Conservation (phyloP, 2,329 filamentous ascomycete species). For the Fusarium mangiferae region DNA sequence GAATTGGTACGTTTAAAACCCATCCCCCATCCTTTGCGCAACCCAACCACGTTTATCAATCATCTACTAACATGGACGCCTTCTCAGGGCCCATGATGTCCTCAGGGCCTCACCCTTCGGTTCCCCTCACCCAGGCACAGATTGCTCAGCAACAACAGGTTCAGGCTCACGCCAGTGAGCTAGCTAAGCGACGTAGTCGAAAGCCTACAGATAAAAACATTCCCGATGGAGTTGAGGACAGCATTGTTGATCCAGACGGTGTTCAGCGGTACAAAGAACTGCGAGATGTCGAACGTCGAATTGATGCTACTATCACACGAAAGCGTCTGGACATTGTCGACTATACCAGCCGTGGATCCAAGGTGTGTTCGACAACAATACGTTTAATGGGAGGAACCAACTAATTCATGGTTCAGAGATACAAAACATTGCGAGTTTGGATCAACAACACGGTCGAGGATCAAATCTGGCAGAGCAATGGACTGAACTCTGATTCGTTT, state of each 20-base stretch:
- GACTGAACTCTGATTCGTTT: conserved; percentile 77
- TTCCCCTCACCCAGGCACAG: conserved; percentile 65
- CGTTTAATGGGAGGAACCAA: not conserved
- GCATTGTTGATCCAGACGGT: conserved; percentile 79
- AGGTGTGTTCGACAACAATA: conserved; percentile 56
- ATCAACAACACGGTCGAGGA: conserved; percentile 94
- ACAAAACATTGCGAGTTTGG: conserved; percentile 90
- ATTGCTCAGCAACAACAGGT: conserved; percentile 62
- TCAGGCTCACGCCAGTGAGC: conserved; percentile 67
- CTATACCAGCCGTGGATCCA: conserved; percentile 77
- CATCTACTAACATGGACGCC: conserved; percentile 17
- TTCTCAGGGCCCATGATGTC: conserved; percentile 64
- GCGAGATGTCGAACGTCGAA: conserved; percentile 84
- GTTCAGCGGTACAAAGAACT: conserved; percentile 84
- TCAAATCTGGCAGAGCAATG: conserved; percentile 87
- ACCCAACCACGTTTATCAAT: not conserved
- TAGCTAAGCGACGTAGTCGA: conserved; percentile 81
- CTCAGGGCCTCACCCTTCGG: conserved; percentile 60
- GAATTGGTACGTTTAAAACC: conserved; percentile 58
- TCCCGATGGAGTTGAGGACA: conserved; percentile 87
- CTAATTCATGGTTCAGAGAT: conserved; percentile 61
- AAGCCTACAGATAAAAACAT: conserved; percentile 96
- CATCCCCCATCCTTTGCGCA: not conserved
- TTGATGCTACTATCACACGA: conserved; percentile 93
- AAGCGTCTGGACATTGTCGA: conserved; percentile 94